Base-by-base conservation (phyloP, 768 basidiomycete species). In the Tricholoma matsutake region DNA sequence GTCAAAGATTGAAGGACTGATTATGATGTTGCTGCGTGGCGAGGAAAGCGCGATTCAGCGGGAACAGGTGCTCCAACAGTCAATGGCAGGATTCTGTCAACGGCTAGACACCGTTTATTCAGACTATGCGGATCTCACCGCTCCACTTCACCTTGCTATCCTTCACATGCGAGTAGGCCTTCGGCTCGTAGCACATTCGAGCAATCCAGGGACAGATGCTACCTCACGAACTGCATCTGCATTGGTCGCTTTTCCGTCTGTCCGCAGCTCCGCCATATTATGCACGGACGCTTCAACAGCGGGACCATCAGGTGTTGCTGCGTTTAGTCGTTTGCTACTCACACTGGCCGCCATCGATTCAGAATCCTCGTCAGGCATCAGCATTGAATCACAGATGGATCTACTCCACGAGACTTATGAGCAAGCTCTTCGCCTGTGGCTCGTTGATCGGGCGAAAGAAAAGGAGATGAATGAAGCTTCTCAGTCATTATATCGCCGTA, bases 341-440 rank as follows among this genome's bases (percentile, higher is more conserved):
- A 72, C 65, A 13, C 65, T 91, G 31, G 75, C 83, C 0, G 81
- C 83, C 0, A 67, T 84, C 18, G 74, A 74, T 3, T 72, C 81
- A 31, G 79, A 86, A 54, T 71, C 64, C n/a, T 68, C 75, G n/a
- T 61, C 79, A 1, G 82, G 81, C n/a, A 67, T 79, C 29, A 72
- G 72, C 18, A 51, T 73, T 1, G 64, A 65, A 35, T 45, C 69
- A 5, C 67, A 70, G 31, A 62, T 84, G 11, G 58, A 64, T 11
- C 35, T 71, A 6, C 60, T 94, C 31, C 79, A 82, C 56, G 72
- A 67, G 6, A 72, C 79, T 10, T 94, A 91, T 66, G 87, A 90
- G 56, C 88, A 89, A 67, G 79, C 86, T 2, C 80, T 86, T 49
- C 80, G 86, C n/a, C 80, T 96, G 20, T 98, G 96, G 96, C 79